A percentile compares a stretch with the other conserved stretches of the same genome.
Evolutionary conservation across 2,329 filamentous ascomycete species (phyloP).

Genomic region (Aspergillus pseudoviridinutans): DNA sequence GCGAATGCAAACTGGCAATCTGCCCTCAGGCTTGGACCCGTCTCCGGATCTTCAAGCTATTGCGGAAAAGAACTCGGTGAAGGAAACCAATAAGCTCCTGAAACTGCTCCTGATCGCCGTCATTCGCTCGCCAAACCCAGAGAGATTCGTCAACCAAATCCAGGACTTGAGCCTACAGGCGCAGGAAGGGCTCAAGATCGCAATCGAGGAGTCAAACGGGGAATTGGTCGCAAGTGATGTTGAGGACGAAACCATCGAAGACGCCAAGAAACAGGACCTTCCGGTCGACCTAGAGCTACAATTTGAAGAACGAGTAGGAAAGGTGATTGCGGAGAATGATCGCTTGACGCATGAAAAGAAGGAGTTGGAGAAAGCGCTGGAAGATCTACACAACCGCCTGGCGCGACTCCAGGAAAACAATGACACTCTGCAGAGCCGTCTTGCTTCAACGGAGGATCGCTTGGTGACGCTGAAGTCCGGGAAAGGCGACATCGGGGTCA

Average conservation of each 20-base stretch:
- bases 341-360: conserved; percentile 51
- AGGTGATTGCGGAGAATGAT: conserved; percentile 55
- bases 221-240: conserved; percentile 34
- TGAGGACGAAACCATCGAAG: conserved; percentile 36
- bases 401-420: conserved; percentile 54
- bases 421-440: conserved; percentile 42
- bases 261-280: conserved; percentile 29
- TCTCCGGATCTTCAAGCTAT: conserved; percentile 46
- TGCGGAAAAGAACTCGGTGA: conserved; percentile 40
- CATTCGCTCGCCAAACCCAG: conserved; percentile 55
- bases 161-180: conserved; percentile 41
- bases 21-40: conserved; percentile 40
- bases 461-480: conserved; percentile 51
- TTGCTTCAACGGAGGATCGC: conserved; percentile 47
- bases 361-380: conserved; percentile 44
- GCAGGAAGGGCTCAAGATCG: conserved; percentile 44
- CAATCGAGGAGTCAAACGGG: conserved; percentile 44
- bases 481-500: conserved; percentile 46
- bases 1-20: conserved; percentile 42
- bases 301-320: conserved; percentile 47
- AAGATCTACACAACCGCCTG: conserved; percentile 56
- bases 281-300: conserved; percentile 43
- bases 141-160: conserved; percentile 51
- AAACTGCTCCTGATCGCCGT: conserved; percentile 62
- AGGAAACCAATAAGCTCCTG: conserved; percentile 52